Evolutionary conservation across 768 basidiomycete genomes (phyloP).

Genomic region (Tricholoma terreum): DNA sequence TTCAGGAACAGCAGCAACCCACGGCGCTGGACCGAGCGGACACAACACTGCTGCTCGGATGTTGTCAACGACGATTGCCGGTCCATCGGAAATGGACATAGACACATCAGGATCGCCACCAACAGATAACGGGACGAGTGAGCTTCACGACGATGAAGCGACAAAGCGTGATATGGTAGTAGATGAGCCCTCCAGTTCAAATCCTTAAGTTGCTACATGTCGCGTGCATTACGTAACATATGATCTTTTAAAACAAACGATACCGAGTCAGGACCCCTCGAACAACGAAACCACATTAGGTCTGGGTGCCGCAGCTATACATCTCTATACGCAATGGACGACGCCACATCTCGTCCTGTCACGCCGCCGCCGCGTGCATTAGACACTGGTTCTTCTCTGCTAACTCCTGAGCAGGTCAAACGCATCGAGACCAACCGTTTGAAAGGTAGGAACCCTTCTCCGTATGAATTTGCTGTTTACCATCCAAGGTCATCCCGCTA

Average conservation of each 20-base stretch:
- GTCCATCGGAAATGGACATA: slow-evolving; percentile 38
- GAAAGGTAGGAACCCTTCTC: slow-evolving; percentile 45
- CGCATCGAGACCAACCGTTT: slow-evolving; percentile 77
- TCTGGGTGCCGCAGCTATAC: too few relatives aligned
- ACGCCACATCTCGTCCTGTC: slow-evolving; percentile 22
- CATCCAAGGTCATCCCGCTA: slow-evolving; percentile 19
- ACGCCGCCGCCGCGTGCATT: slow-evolving; percentile 38
- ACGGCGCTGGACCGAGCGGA: slow-evolving; percentile 75
- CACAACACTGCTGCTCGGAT: slow-evolving; percentile 54
- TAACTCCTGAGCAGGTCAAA: slow-evolving; percentile 68
- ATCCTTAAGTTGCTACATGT: background rate
- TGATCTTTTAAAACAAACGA: background rate
- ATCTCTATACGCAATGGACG: slow-evolving; percentile 20
- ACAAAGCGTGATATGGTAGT: slow-evolving; percentile 17
- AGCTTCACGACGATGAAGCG: slow-evolving; percentile 4
- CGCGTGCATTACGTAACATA: background rate
- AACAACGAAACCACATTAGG: too few relatives aligned
- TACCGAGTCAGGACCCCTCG: background rate
- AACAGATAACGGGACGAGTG: slow-evolving; percentile 22
- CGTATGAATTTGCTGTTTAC: background rate
- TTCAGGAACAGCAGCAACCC: slow-evolving; percentile 49
- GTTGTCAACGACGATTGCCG: slow-evolving; percentile 28
- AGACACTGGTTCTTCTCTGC: slow-evolving; percentile 20
- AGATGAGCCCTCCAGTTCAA: slow-evolving; percentile 14
- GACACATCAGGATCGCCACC: slow-evolving; percentile 34